These are phyloP conservation scores for Sordariomycetes sp. DNA, from an alignment of 2,329 filamentous ascomycete genomes.

Conservation along the genomic window DNA sequence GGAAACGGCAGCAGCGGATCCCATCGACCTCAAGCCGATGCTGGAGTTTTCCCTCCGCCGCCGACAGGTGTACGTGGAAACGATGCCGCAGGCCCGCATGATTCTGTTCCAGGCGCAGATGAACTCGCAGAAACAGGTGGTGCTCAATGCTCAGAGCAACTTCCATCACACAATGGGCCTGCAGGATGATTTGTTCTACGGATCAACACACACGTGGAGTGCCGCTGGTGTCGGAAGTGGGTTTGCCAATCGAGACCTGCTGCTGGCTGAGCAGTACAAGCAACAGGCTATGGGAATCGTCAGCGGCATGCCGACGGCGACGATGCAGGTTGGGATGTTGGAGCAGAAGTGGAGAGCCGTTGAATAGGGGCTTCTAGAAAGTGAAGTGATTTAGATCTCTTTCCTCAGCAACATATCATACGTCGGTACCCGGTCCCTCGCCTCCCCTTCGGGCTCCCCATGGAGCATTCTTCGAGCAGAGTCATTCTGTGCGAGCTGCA, in stretches of 20 bases:
- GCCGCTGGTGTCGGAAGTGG: constrained; percentile 20
- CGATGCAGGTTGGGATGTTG: constrained; percentile 15
- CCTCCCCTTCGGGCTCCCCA: not conserved
- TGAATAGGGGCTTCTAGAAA: too few relatives aligned
- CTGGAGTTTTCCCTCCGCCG: constrained; percentile 14
- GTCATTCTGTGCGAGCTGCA: not conserved
- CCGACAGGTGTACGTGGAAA: constrained; percentile 21
- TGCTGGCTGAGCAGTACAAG: constrained; percentile 19
- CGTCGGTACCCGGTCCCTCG: not conserved
- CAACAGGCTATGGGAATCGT: constrained; percentile 15
- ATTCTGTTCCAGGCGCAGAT: constrained; percentile 16
- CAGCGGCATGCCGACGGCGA: constrained; percentile 6
- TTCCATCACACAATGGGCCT: constrained; percentile 15
- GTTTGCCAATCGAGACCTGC: constrained; percentile 16
- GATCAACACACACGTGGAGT: constrained; percentile 16
- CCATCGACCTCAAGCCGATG: constrained; percentile 13
- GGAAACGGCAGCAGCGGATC: constrained; percentile 13
- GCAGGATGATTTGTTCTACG: constrained; percentile 6
- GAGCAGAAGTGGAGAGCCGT: constrained; percentile 24
- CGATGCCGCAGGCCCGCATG: constrained; percentile 15
- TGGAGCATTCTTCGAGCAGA: not conserved
- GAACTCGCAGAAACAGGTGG: constrained; percentile 13
- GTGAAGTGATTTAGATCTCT: too few relatives aligned
- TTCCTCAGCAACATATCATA: not conserved
- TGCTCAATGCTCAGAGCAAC: constrained; percentile 14